A percentile compares a stretch with the other conserved stretches of the same genome.
These are phyloP conservation scores for Caloboletus firmus DNA, from an alignment of 1,284 basidiomycete genomes.

Conservation along the genomic window DNA sequence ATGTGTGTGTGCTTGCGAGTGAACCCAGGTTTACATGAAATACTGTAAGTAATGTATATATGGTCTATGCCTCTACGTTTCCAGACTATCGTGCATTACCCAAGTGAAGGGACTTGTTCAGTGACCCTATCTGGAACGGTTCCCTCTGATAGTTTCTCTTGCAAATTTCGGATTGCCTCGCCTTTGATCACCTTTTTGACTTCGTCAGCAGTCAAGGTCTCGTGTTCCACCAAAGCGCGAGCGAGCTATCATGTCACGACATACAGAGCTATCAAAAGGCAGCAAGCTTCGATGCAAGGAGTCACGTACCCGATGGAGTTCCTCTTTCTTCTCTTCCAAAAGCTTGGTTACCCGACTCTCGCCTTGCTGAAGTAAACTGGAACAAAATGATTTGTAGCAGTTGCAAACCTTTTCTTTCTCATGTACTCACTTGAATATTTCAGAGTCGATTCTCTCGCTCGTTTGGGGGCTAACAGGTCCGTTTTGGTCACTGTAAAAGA, in stretches of 20 bases:
- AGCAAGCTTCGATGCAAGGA: neutral
- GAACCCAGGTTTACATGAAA: slow-evolving; percentile 1
- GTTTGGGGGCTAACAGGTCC: slow-evolving; percentile 69
- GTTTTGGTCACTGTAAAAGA: slow-evolving; percentile 74
- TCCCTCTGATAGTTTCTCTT: slow-evolving; percentile 62
- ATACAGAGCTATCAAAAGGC: slow-evolving; percentile 1
- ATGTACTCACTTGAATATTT: slow-evolving; percentile 69
- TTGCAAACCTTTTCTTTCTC: neutral
- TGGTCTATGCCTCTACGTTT: neutral
- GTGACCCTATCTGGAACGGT: slow-evolving; percentile 25
- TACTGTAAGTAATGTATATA: neutral
- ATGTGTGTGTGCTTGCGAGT: neutral
- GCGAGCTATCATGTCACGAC: slow-evolving; percentile 59
- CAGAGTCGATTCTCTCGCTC: slow-evolving; percentile 81
- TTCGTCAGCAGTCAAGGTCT: slow-evolving; percentile 87
- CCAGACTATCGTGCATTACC: neutral
- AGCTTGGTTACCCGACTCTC: slow-evolving; percentile 70
- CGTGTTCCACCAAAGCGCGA: slow-evolving; percentile 86
- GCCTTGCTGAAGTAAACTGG: slow-evolving; percentile 72
- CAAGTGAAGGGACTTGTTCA: neutral
- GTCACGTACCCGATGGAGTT: slow-evolving; percentile 73
- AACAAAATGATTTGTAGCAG: neutral
- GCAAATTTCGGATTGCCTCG: slow-evolving; percentile 68
- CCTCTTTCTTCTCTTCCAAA: slow-evolving; percentile 70
- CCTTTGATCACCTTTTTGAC: slow-evolving; percentile 84